These are phyloP conservation scores for Cutaneotrichosporon sp. DNA, from an alignment of 1,284 basidiomycete species.

Conservation along the genomic window DNA sequence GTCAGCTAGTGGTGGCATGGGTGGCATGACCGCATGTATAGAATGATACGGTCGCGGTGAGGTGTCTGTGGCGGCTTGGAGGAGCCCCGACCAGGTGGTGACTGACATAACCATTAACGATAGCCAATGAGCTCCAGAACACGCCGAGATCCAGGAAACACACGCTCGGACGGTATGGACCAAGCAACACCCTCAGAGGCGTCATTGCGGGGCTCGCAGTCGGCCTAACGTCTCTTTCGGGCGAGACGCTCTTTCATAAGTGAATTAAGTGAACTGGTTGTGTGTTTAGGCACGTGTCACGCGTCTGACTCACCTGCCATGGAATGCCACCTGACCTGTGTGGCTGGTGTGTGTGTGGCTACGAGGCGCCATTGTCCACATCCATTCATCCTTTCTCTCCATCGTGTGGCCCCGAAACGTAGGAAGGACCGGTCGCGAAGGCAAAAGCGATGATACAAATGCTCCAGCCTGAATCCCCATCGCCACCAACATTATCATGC, in stretches of 20 bases:
- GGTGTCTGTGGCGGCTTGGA: no score
- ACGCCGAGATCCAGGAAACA: not conserved
- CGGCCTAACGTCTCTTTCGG: not conserved
- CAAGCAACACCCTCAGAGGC: not conserved
- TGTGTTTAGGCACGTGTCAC: not conserved
- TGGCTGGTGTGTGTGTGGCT: not conserved
- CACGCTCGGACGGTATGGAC: not conserved
- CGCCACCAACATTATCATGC: not conserved
- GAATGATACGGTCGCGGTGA: not conserved
- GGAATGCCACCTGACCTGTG: not conserved
- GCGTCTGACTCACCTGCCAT: not conserved
- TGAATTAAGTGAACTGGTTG: not conserved
- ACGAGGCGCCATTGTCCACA: not conserved
- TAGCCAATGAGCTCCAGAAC: not conserved
- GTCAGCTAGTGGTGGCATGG: not conserved
- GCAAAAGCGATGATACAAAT: not conserved
- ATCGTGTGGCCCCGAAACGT: not conserved
- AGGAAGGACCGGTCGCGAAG: not conserved
- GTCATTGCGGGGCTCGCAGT: not conserved
- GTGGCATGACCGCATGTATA: not conserved
- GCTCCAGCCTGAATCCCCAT: not conserved
- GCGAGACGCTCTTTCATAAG: not conserved
- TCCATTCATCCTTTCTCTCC: not conserved
- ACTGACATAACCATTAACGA: not conserved
- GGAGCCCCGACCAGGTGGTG: not conserved